Base-by-base conservation (phyloP, 75 land plant genomes). In the Cunninghamia lanceolata region DNA sequence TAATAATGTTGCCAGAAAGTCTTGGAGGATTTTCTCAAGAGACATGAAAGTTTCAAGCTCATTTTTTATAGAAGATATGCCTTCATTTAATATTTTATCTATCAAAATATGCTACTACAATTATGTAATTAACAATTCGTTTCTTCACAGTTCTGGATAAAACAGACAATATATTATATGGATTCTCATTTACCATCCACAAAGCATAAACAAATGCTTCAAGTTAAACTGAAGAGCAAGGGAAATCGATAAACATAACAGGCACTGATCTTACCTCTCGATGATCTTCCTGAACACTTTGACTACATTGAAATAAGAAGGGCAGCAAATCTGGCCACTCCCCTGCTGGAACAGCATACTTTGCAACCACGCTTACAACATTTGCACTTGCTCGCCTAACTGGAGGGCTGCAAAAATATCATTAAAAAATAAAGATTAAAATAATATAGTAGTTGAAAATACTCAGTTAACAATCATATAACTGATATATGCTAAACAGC, bases 281-380 rank as follows among this genome's bases (percentile, higher is more conserved):
- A 89, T 98, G 99, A 30, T 98, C 99, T 87, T 98, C 99, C 56
- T 96, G 99, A 25, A 91, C 79, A 90, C 99, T 98, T 86, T 96
- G 99, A 89, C 99, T 98, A 88, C 97, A 98, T 75, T 96, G 99
- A 86, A 96, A 94, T 11, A 98, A 84, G 86, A 98, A 98, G 11
- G 98, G 99, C 86, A 98, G 53, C 83, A 98, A 88, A 73, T 98
- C 99, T 85, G 96, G 97, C 99, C 99, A 98, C 84, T 96, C 97
- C 68, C 99, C 99, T 34, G 95, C 94, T 32, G 99, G 99, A 36
- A 98, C 97, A 43, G 98, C 99, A 91, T 98, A 96, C 87, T 98
- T 98, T 1, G 99, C 99, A 86, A 98, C 85, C 13, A 96, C 92
- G 87, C 99, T 98, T 66, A 95, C 96, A 36, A 98, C 99, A 91